Base-by-base conservation (phyloP, 2,329 filamentous ascomycete genomes). In the Tolypocladium guangdongense region DNA sequence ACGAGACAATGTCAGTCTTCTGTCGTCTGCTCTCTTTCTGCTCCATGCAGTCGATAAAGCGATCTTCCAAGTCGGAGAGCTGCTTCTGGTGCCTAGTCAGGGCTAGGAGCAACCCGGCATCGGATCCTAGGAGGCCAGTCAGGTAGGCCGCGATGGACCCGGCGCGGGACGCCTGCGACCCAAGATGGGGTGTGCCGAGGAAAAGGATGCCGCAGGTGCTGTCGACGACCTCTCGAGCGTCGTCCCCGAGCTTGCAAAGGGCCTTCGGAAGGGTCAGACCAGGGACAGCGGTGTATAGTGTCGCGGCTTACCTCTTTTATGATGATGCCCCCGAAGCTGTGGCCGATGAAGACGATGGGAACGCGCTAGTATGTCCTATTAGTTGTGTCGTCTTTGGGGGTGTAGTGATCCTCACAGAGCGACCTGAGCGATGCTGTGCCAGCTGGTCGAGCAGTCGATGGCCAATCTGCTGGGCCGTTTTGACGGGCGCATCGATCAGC, bases 301-400 rank as follows among this genome's bases (percentile, higher is more conserved):
- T n/a, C 7, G 14, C 18, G n/a, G 18, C n/a, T 11, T 57, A 57
- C 56, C 49, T 61, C 45, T 20, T 61, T 61, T 5, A 61, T 58
- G 20, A 61, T 54, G 7, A 61, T 59, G 2, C 58, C 58, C 1
- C 58, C 59, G n/a, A 61, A 55, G 49, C 59, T 61, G 7, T 61
- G 57, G 5, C 58, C 57, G 1, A 61, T 54, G 32, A 62, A 62
- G 12, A 61, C 54, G 6, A 60, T 54, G 16, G 58, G 58, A 22
- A 61, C 35, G 22, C 39, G 30, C 53, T 58, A n/a, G 47, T 8
- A 52, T n/a, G 36, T 52, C 18, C n/a, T 36, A 18, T 30, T 22
- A 22, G 38, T 22, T 22, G 24, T 24, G 32, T 24, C n/a, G n/a
- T n/a, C n/a, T n/a, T n/a, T n/a, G n/a, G n/a, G n/a, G n/a, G n/a